Conservation (phyloP, 2,329 filamentous ascomycete genomes). For the Tolypocladium album region DNA sequence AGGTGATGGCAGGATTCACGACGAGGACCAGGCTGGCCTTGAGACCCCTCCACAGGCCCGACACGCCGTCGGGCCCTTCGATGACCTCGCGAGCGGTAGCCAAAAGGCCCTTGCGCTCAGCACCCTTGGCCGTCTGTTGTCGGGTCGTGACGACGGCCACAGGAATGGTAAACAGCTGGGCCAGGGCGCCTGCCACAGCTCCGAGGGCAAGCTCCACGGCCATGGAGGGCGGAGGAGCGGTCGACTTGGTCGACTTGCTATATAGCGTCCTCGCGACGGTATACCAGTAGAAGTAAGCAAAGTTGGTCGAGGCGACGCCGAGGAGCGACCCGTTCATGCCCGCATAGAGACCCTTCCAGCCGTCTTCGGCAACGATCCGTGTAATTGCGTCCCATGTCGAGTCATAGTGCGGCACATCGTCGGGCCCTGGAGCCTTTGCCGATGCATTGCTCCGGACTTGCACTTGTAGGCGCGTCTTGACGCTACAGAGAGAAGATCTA, state of each 20-base stretch:
- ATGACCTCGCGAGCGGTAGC: slow-evolving; percentile 86
- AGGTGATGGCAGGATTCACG: slow-evolving; percentile 94
- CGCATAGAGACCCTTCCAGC: slow-evolving; percentile 71
- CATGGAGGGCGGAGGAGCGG: slow-evolving; percentile 54
- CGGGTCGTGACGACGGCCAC: slow-evolving; percentile 91
- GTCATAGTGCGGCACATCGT: slow-evolving; percentile 59
- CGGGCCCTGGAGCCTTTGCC: slow-evolving; percentile 16
- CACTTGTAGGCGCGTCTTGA: slow-evolving; percentile 93
- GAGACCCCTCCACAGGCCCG: slow-evolving; percentile 85
- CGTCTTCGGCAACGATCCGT: slow-evolving; percentile 75
- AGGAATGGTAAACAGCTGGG: slow-evolving; percentile 93
- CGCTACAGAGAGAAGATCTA: slow-evolving; percentile 38
- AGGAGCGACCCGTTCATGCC: slow-evolving; percentile 80
- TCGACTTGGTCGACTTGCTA: slow-evolving; percentile 43
- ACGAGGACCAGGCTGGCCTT: slow-evolving; percentile 95
- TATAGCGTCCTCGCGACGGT: slow-evolving; percentile 78
- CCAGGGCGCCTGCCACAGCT: slow-evolving; percentile 78
- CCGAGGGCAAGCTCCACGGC: slow-evolving; percentile 75
- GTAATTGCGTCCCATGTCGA: slow-evolving; percentile 81
- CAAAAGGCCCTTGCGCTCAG: slow-evolving; percentile 73
- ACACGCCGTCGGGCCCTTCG: slow-evolving; percentile 78
- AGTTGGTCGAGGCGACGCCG: slow-evolving; percentile 94
- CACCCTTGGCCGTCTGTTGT: slow-evolving; percentile 84
- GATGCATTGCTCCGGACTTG: slow-evolving; percentile 60
- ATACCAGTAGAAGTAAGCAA: slow-evolving; percentile 99